Evolutionary conservation across 2,329 filamentous ascomycete genomes (phyloP).

Genomic region (Colletotrichum godetiae): DNA sequence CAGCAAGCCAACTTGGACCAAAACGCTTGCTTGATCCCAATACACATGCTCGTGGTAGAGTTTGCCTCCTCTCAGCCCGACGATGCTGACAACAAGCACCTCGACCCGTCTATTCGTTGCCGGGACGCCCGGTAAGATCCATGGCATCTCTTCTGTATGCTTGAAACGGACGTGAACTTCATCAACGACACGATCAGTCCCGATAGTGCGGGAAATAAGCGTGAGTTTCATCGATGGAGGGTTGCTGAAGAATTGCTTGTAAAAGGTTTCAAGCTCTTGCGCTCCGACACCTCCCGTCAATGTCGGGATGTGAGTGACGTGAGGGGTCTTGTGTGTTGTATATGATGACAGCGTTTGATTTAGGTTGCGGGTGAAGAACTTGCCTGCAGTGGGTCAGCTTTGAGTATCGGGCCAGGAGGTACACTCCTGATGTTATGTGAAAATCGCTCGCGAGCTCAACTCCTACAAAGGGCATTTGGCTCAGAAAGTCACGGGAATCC

Average conservation of each 20-base stretch:
- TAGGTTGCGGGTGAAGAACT: slow-evolving; percentile 68
- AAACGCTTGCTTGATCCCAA: slow-evolving; percentile 72
- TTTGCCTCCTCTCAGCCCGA: slow-evolving; percentile 68
- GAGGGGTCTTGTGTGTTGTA: slow-evolving; percentile 71
- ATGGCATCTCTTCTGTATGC: slow-evolving; percentile 67
- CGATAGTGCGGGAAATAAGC: slow-evolving; percentile 73
- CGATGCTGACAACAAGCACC: slow-evolving; percentile 69
- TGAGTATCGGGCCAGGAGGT: background rate
- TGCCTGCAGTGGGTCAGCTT: slow-evolving; percentile 43
- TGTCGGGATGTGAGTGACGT: slow-evolving; percentile 77
- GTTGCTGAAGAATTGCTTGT: slow-evolving; percentile 73
- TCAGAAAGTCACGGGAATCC: background rate
- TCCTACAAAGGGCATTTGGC: background rate
- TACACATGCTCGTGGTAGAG: slow-evolving; percentile 72
- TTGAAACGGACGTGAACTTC: slow-evolving; percentile 70
- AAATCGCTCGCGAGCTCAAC: background rate
- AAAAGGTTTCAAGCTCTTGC: slow-evolving; percentile 69
- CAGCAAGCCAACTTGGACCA: slow-evolving; percentile 69
- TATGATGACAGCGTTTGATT: slow-evolving; percentile 70
- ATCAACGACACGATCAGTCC: slow-evolving; percentile 72
- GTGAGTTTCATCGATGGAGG: slow-evolving; percentile 69
- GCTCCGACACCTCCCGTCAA: slow-evolving; percentile 72
- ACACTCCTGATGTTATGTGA: too few relatives aligned
- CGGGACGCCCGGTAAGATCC: slow-evolving; percentile 70
- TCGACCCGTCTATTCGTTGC: slow-evolving; percentile 63